Conservation (phyloP, 2,329 filamentous ascomycete genomes). For the Curvularia sp. region DNA sequence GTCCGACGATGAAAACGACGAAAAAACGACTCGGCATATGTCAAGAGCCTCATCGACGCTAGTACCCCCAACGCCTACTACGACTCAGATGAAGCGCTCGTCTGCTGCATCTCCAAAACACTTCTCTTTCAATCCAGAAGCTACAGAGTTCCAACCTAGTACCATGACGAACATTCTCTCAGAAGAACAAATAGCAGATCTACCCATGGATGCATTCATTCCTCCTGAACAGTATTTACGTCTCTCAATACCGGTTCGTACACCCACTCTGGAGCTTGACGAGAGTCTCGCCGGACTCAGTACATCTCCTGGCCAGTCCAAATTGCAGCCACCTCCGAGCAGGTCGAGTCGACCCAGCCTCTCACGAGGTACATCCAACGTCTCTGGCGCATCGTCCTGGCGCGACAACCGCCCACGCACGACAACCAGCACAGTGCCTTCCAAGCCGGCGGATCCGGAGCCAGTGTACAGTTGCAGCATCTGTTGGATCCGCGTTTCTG, state of each 20-base stretch:
- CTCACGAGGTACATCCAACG: conserved; percentile 37
- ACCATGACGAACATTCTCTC: conserved; percentile 22
- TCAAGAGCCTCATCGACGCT: conserved; percentile 39
- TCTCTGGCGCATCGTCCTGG: conserved; percentile 34
- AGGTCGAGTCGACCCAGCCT: conserved; percentile 30
- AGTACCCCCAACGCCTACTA: conserved; percentile 29
- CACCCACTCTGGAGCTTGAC: conserved; percentile 28
- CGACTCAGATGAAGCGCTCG: conserved; percentile 30
- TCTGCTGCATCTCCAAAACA: conserved; percentile 35
- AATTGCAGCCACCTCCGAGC: conserved; percentile 25
- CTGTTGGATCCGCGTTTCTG: conserved; percentile 49
- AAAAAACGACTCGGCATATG: conserved; percentile 19
- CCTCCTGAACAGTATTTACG: conserved; percentile 40
- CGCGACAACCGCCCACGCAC: conserved; percentile 22
- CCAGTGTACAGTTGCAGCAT: conserved; percentile 46
- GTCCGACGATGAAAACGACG: conserved; percentile 22
- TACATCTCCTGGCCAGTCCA: conserved; percentile 26
- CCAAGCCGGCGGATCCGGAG: conserved; percentile 26
- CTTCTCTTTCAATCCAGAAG: conserved; percentile 49
- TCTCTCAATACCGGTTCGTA: conserved; percentile 39
- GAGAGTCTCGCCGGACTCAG: conserved; percentile 27
- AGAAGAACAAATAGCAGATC: conserved; percentile 24
- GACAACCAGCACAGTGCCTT: conserved; percentile 12
- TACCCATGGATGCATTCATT: conserved; percentile 24
- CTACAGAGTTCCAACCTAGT: conserved; percentile 43